Percentiles rank a stretch among this genome's conserved stretches.
These are phyloP conservation scores for Pseudogymnoascus pannorum DNA, from an alignment of 2,329 filamentous ascomycete genomes.

Conservation along the genomic window DNA sequence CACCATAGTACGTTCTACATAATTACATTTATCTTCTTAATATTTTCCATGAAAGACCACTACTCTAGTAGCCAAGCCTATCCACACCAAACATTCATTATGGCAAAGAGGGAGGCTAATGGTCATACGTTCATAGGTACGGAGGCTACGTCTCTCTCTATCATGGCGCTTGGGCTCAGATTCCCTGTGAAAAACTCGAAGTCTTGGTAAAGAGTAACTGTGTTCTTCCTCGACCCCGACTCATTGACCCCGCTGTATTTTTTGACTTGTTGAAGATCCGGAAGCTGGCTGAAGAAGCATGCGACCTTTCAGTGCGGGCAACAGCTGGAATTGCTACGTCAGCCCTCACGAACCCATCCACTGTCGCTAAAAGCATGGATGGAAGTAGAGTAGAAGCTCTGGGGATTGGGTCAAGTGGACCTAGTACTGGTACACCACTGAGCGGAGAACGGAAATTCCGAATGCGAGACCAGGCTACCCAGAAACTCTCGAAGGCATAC, in stretches of 20 bases:
- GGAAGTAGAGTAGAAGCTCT: constrained; percentile 43
- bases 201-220: constrained; percentile 73
- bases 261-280: constrained; percentile 81
- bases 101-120: neutral
- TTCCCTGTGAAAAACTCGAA: constrained; percentile 72
- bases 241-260: constrained; percentile 73
- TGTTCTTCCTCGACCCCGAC: constrained; percentile 65
- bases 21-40: neutral
- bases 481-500: constrained; percentile 71
- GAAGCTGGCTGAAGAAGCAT: constrained; percentile 71
- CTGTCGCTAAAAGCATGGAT: constrained; percentile 42
- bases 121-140: constrained; percentile 46
- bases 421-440: constrained; percentile 54
- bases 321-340: constrained; percentile 65
- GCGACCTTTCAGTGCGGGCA: constrained; percentile 68
- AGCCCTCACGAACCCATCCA: constrained; percentile 49
- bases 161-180: constrained; percentile 75
- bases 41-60: neutral
- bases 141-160: constrained; percentile 82
- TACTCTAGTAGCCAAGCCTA: neutral
- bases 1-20: neutral
- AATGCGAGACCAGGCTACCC: constrained; percentile 73
- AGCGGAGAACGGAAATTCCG: constrained; percentile 70
- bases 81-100: neutral
- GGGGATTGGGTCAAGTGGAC: constrained; percentile 47